Evolutionary conservation across 78 protist species (phyloP).

Genomic region (Emiliania huxleyi): DNA sequence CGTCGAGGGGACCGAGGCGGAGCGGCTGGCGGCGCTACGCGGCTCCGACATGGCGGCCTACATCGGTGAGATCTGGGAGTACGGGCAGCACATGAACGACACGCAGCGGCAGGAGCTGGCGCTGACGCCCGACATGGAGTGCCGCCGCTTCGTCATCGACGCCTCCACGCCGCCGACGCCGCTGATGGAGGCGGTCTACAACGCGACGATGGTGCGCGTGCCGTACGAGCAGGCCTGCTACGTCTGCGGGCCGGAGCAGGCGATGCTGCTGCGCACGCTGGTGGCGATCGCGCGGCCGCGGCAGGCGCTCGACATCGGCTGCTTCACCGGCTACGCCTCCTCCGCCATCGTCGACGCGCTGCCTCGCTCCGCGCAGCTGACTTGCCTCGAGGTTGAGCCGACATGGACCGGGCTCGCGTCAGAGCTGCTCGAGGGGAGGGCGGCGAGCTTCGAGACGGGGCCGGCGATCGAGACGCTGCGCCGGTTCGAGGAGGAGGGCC

Average conservation of each 20-base stretch:
- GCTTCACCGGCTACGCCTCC: background rate
- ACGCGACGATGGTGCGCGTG: background rate
- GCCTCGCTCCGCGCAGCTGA: background rate
- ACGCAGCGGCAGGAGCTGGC: conserved; percentile 10
- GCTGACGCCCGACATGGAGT: background rate
- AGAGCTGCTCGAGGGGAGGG: background rate
- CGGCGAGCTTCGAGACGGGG: background rate
- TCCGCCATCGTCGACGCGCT: background rate
- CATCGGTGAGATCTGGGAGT: background rate
- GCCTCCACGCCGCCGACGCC: background rate
- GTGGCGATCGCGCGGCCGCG: background rate
- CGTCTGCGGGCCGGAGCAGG: conserved; percentile 28
- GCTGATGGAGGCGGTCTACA: background rate
- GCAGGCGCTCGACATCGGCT: background rate
- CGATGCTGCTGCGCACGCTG: conserved; percentile 1
- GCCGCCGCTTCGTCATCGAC: background rate
- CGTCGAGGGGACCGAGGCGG: background rate
- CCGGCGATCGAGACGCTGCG: background rate
- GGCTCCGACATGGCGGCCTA: background rate
- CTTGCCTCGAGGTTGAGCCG: background rate
- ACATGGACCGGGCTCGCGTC: background rate
- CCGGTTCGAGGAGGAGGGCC: background rate
- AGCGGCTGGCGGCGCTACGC: background rate
- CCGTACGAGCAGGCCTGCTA: conserved; percentile 21
- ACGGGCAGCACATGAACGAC: conserved; percentile 5